Conservation (phyloP, 345 rosid genomes). For the Litchi chinensis region DNA sequence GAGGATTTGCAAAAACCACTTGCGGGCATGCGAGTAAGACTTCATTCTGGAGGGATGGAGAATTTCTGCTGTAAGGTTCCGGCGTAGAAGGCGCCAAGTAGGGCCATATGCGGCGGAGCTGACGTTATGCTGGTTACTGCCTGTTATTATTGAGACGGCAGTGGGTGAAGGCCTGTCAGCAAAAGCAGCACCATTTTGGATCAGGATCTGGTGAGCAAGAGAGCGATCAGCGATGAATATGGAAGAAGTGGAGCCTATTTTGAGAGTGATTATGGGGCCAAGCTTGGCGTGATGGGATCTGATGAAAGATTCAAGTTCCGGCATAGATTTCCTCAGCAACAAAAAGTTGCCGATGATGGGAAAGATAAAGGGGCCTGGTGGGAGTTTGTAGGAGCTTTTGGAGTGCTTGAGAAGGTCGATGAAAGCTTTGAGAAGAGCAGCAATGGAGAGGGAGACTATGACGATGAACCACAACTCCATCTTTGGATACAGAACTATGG, state of each 20-base stretch:
- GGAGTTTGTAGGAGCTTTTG: neutral
- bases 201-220: neutral
- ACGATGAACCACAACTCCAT: conserved; percentile 17
- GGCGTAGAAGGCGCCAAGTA: conserved; percentile 16
- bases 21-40: conserved; percentile 4
- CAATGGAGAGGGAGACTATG: conserved; percentile 9
- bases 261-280: conserved; percentile 3
- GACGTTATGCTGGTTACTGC: conserved; percentile 5
- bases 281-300: neutral
- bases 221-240: conserved; percentile 10
- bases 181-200: conserved; percentile 10
- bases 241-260: neutral
- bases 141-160: neutral
- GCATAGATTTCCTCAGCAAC: neutral
- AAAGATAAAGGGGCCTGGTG: conserved; percentile 5
- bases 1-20: conserved; percentile 11
- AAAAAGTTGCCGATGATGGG: neutral
- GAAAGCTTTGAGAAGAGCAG: conserved; percentile 9
- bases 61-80: conserved; percentile 10
- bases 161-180: neutral
- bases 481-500: neutral
- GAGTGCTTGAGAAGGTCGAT: neutral
- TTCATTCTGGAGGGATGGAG: conserved; percentile 9
- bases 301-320: neutral
- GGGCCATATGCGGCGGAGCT: conserved; percentile 8